phyloP scores from a whole-genome alignment of 805 yeast genomes.

The Metschnikowia lunata region DNA sequence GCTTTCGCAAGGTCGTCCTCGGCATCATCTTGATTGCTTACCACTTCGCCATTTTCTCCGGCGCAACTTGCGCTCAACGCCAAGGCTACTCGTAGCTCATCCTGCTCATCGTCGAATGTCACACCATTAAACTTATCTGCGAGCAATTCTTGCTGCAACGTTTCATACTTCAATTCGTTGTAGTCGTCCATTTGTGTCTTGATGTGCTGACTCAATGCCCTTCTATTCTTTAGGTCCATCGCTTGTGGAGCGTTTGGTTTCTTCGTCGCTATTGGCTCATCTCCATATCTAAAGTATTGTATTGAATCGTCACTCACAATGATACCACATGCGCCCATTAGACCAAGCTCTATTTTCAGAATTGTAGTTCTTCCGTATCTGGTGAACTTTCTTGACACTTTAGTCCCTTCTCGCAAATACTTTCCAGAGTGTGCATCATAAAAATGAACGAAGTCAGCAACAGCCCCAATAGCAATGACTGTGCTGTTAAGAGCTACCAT shows the following conservation, averaged over 20 bases:
- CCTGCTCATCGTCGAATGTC: conserved; percentile 24
- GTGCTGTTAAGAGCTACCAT: conserved; percentile 33
- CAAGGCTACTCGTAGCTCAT: conserved; percentile 24
- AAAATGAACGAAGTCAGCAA: conserved; percentile 17
- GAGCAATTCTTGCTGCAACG: conserved; percentile 22
- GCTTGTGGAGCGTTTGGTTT: conserved; percentile 17
- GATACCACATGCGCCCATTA: conserved; percentile 14
- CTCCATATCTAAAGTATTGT: conserved; percentile 17
- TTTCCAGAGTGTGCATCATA: conserved; percentile 19
- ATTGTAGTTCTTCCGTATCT: conserved; percentile 13
- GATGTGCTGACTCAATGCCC: conserved; percentile 20
- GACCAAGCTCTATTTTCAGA: conserved; percentile 14
- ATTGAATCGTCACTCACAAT: conserved; percentile 17
- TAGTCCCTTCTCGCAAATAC: conserved; percentile 16
- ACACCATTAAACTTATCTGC: conserved; percentile 47
- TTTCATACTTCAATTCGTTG: conserved; percentile 24
- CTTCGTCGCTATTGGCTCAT: conserved; percentile 5
- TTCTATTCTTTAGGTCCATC: conserved; percentile 9
- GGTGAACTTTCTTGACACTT: conserved; percentile 13
- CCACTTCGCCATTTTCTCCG: conserved; percentile 7
- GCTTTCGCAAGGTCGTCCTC: conserved; percentile 31
- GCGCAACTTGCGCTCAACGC: conserved; percentile 19
- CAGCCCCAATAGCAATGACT: conserved; percentile 23
- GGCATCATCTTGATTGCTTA: no score
- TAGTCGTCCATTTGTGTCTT: conserved; percentile 36